A percentile compares a stretch with the other conserved stretches of the same genome.
Evolutionary conservation across 2,329 filamentous ascomycete genomes (phyloP).

Genomic region (Calonectria ilicicola): DNA sequence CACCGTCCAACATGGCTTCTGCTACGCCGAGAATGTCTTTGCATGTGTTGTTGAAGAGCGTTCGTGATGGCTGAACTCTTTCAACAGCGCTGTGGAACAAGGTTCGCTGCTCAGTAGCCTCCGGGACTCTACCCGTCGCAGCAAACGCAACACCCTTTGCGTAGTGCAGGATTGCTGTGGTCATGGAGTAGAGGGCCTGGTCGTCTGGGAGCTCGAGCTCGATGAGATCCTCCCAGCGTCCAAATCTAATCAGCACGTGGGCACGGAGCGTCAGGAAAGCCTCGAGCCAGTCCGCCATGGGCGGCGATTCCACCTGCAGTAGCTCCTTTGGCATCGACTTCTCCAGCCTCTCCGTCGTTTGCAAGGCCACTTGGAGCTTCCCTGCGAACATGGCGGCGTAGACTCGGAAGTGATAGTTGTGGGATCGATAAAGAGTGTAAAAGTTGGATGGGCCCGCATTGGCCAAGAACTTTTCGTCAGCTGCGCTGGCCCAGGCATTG

Average conservation of each 20-base stretch:
- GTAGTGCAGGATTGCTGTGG: conserved; percentile 76
- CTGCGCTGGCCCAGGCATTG: conserved; percentile 73
- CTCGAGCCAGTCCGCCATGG: conserved; percentile 85
- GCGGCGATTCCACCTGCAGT: conserved; percentile 72
- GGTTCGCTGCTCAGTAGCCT: conserved; percentile 64
- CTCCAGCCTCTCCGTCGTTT: conserved; percentile 71
- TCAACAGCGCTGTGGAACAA: conserved; percentile 64
- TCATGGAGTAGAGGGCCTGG: conserved; percentile 72
- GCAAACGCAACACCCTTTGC: conserved; percentile 77
- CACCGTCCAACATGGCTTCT: conserved; percentile 76
- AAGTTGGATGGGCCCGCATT: conserved; percentile 74
- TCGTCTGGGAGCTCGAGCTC: conserved; percentile 68
- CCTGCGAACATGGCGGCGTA: conserved; percentile 85
- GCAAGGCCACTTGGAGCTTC: conserved; percentile 70
- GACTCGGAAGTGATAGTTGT: conserved; percentile 80
- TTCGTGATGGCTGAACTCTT: conserved; percentile 69
- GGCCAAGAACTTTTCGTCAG: conserved; percentile 74
- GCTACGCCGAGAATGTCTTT: conserved; percentile 72
- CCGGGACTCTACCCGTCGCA: conserved; percentile 63
- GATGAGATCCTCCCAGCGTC: conserved; percentile 76
- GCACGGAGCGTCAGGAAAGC: conserved; percentile 75
- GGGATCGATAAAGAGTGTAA: conserved; percentile 81
- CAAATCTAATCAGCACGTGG: conserved; percentile 81
- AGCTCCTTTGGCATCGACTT: conserved; percentile 71
- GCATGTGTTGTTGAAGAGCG: conserved; percentile 56